A percentile compares a stretch with the other conserved stretches of the same genome.
Conservation (phyloP, 1,284 basidiomycete species). For the Agroathelia rolfsii region DNA sequence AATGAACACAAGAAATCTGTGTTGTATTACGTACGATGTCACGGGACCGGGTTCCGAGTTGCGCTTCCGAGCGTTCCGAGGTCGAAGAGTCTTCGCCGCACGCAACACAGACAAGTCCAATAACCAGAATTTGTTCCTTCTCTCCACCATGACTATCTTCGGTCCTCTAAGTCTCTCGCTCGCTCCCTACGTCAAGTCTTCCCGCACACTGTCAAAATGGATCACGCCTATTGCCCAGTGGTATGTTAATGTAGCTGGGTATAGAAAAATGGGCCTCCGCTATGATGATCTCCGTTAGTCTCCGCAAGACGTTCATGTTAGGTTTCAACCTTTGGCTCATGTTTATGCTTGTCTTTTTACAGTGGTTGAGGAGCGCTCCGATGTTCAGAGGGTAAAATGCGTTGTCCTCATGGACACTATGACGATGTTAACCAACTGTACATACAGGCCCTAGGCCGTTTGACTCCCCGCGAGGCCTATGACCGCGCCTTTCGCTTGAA, state of each 20-base stretch:
- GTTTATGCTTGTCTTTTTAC: slow-evolving; percentile 9
- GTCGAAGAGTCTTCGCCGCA: slow-evolving; percentile 5
- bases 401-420: background rate
- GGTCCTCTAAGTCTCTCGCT: slow-evolving; percentile 73
- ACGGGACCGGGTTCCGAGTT: no score
- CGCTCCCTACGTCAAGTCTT: slow-evolving; percentile 68
- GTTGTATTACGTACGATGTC: no score
- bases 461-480: slow-evolving; percentile 75
- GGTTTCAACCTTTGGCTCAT: slow-evolving; percentile 9
- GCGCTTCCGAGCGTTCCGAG: background rate
- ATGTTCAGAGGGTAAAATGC: slow-evolving; percentile 71
- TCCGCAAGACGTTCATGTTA: no score
- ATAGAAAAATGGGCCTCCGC: slow-evolving; percentile 83
- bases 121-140: slow-evolving; percentile 10
- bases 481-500: slow-evolving; percentile 91
- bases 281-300: slow-evolving; percentile 89
- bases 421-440: background rate
- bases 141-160: slow-evolving; percentile 35
- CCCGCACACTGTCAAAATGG: slow-evolving; percentile 53
- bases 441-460: slow-evolving; percentile 72
- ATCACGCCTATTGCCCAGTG: slow-evolving; percentile 77
- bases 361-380: slow-evolving; percentile 82
- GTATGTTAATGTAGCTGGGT: slow-evolving; percentile 78
- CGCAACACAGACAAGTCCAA: slow-evolving; percentile 4
- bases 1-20: no score